phyloP scores from a whole-genome alignment of 2,329 filamentous ascomycete species.

The Colletotrichum spinosum region DNA sequence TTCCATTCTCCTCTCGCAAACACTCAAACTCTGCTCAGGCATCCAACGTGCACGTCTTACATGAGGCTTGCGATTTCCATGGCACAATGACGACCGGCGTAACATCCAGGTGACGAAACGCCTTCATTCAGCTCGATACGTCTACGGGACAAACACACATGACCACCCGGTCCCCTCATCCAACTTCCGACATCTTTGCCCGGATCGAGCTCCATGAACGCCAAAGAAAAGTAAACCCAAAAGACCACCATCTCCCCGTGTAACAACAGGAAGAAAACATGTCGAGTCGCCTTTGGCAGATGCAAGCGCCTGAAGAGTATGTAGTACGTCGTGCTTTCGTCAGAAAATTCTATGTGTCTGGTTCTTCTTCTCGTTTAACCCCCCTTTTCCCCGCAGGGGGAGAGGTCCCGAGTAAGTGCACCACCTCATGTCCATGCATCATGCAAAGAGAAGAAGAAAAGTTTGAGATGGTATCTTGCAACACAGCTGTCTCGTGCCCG shows the following conservation, averaged over 20 bases:
- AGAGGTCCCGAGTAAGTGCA: neutral
- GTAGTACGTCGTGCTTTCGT: conserved; percentile 33
- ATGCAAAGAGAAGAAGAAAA: conserved; percentile 18
- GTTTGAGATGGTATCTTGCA: conserved; percentile 1
- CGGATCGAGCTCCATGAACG: conserved; percentile 9
- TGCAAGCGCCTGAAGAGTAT: conserved; percentile 31
- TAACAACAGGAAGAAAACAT: conserved; percentile 8
- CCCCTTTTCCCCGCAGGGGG: neutral
- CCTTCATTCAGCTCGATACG: conserved; percentile 9
- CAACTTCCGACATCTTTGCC: neutral
- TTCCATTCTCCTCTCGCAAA: conserved; percentile 8
- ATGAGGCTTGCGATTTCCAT: neutral
- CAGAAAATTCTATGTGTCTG: conserved; percentile 25
- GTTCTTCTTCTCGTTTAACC: neutral
- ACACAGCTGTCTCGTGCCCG: neutral
- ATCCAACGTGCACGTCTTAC: conserved; percentile 18
- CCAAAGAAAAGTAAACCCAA: neutral
- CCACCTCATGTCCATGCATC: conserved; percentile 20
- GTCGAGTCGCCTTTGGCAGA: conserved; percentile 14
- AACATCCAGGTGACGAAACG: conserved; percentile 1
- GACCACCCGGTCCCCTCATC: conserved; percentile 7
- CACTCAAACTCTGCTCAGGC: neutral
- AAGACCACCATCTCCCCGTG: neutral
- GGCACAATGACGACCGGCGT: neutral
- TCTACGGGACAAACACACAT: conserved; percentile 14